These are phyloP conservation scores for Tetrapisispora nanseiensis DNA, from an alignment of 805 yeast species.

Conservation along the genomic window DNA sequence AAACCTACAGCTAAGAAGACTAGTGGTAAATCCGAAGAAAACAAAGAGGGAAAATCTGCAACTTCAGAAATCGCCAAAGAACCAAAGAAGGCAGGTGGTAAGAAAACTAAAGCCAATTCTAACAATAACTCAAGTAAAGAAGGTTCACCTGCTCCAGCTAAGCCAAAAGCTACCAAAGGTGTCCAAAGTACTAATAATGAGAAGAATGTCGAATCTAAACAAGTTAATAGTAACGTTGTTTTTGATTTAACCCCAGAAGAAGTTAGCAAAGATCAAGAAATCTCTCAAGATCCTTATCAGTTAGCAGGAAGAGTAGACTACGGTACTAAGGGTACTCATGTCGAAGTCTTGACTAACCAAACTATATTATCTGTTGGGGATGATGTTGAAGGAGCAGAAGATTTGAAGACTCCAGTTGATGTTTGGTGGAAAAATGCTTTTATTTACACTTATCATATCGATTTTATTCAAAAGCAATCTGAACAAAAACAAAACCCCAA, in stretches of 20 bases:
- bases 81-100: no score
- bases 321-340: slow-evolving; percentile 18
- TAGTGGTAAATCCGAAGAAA: no score
- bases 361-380: slow-evolving; percentile 8
- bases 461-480: slow-evolving; percentile 4
- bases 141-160: no score
- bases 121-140: no score
- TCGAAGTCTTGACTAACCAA: slow-evolving; percentile 18
- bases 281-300: slow-evolving; percentile 4
- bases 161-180: neutral
- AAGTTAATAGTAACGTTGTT: neutral
- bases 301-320: slow-evolving; percentile 13
- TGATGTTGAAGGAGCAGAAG: neutral
- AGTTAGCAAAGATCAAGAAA: neutral
- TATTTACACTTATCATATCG: slow-evolving; percentile 15
- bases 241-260: slow-evolving; percentile 8
- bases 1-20: no score
- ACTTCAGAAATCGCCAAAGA: no score
- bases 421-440: slow-evolving; percentile 18
- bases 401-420: slow-evolving; percentile 3
- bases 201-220: neutral
- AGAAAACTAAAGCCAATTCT: no score
- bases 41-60: no score
- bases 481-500: slow-evolving; percentile 1
- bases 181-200: no score